phyloP scores from a whole-genome alignment of 441 rosid genomes.

The Oxalis stricta region DNA sequence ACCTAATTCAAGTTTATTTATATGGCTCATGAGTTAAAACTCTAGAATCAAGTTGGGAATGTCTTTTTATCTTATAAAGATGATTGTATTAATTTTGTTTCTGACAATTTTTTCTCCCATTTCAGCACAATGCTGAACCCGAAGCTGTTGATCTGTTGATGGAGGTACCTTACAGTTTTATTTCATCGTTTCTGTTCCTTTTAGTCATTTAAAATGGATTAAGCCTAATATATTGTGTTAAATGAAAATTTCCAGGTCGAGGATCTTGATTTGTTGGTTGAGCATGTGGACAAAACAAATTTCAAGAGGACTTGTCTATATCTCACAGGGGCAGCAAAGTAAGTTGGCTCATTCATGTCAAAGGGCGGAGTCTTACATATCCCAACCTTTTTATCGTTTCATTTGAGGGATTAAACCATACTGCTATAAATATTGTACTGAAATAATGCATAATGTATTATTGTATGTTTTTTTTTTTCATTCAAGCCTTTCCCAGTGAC shows the following conservation, averaged over 20 bases:
- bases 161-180: slow-evolving; percentile 34
- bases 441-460: too few species aligned
- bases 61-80: background rate
- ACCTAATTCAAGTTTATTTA: background rate
- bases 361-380: too few species aligned
- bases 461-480: too few species aligned
- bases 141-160: slow-evolving; percentile 96
- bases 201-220: background rate
- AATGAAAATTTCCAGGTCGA: slow-evolving; percentile 42
- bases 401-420: too few species aligned
- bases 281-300: slow-evolving; percentile 77
- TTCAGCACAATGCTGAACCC: slow-evolving; percentile 97
- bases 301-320: slow-evolving; percentile 87
- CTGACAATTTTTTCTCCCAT: slow-evolving; percentile 1
- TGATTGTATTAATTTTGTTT: background rate
- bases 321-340: slow-evolving; percentile 89
- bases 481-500: too few species aligned
- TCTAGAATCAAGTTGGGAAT: background rate
- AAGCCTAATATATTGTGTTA: slow-evolving; percentile 1
- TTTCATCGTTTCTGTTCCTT: background rate
- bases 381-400: too few species aligned
- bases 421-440: too few species aligned
- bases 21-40: background rate
- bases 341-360: too few species aligned
- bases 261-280: slow-evolving; percentile 78